Base-by-base conservation (phyloP, 2,329 filamentous ascomycete genomes). In the Pseudomassariella vexata region DNA sequence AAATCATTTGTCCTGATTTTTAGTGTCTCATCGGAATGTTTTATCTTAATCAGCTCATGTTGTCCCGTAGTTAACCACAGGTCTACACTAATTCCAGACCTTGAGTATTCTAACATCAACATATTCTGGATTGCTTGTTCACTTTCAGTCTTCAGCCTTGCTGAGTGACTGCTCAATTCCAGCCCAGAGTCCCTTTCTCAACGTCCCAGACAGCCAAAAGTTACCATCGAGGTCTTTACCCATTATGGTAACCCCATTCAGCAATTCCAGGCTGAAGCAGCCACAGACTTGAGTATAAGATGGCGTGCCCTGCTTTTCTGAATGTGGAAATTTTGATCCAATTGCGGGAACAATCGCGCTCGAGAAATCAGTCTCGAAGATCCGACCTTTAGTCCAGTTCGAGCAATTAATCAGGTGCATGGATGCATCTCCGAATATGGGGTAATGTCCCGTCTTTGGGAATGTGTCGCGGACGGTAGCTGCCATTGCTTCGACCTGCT, bases 401-500 rank as follows among this genome's bases (percentile, higher is more conserved):
- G 52, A 51, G 31, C 47, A 52, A n/a, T 40, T 48, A 6, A 59
- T 14, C 30, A 53, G 35, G 21, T 52, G 43, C 55, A 58, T 59
- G 14, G 37, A 40, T 16, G 42, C 37, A 9, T 51, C 43, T 6
- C 55, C 55, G 26, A 59, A 56, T 18, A 56, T 42, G 10, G 48
- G 38, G 1, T 54, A 49, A n/a, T n/a, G n/a, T 1, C n/a, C n/a
- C 2, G 54, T 43, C 12, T 45, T 34, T 5, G 48, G 46, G 7
- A 23, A 32, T 1, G 38, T 32, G 9, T 43, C 42, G 3, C 50
- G 46, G 19, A 52, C 35, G 30, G 52, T 43, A 12, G 45, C 41
- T 14, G 42, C 46, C 42, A 50, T 60, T 16, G 51, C 62, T 36
- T 60, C 54, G 28, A 57, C 41, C 43, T 62, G 59, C 4, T 36